Percentiles rank a stretch among this genome's conserved stretches.
phyloP scores from a whole-genome alignment of 805 yeast species.

The Hanseniaspora valbyensis region DNA sequence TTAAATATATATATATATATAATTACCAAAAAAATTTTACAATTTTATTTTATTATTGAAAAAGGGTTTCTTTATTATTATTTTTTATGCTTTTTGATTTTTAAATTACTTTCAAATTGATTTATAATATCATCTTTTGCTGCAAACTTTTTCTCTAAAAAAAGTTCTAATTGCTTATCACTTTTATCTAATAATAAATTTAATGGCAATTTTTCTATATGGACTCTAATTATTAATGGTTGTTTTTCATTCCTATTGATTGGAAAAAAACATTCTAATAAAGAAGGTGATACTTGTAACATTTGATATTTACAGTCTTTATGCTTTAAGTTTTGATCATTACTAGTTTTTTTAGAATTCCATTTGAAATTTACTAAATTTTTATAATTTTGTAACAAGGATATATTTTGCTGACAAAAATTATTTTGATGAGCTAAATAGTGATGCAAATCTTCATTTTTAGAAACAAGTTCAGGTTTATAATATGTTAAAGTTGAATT shows the following conservation, averaged over 20 bases:
- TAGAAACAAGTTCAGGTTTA: slow-evolving; percentile 22
- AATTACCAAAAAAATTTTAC: slow-evolving; percentile 31
- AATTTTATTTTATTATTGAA: background rate
- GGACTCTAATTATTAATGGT: slow-evolving; percentile 35
- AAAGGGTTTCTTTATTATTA: background rate
- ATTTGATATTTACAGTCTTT: slow-evolving; percentile 20
- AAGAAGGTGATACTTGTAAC: slow-evolving; percentile 28
- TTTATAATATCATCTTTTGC: slow-evolving; percentile 49
- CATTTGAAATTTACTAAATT: background rate
- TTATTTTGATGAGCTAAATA: slow-evolving; percentile 32
- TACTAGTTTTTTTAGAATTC: slow-evolving; percentile 13
- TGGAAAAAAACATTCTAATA: slow-evolving; percentile 24
- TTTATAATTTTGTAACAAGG: slow-evolving; percentile 21
- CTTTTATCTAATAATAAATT: slow-evolving; percentile 41
- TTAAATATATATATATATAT: slow-evolving; percentile 28
- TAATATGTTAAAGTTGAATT: slow-evolving; percentile 33
- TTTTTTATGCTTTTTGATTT: slow-evolving; percentile 15
- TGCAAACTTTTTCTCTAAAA: slow-evolving; percentile 67
- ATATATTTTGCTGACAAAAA: slow-evolving; percentile 23
- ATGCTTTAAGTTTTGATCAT: slow-evolving; percentile 17
- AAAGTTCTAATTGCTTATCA: slow-evolving; percentile 50
- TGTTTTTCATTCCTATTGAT: slow-evolving; percentile 13
- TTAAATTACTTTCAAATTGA: slow-evolving; percentile 30
- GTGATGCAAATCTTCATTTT: slow-evolving; percentile 27
- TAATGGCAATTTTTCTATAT: slow-evolving; percentile 36